Conservation (phyloP, 176 grass and related monocot genomes). For the Oropetium thomaeum region DNA sequence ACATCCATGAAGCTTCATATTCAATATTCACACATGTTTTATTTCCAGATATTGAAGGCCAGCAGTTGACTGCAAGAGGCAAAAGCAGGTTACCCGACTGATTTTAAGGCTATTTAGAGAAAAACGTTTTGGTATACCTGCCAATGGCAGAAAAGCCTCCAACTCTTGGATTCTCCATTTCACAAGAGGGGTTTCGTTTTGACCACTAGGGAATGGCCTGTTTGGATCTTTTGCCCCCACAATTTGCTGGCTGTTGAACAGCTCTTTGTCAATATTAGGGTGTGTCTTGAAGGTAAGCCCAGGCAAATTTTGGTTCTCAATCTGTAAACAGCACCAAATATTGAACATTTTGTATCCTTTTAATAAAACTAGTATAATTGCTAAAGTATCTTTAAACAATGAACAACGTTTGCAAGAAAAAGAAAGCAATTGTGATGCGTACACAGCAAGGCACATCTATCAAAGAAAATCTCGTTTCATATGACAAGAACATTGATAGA, state of each 20-base stretch:
- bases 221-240: slow-evolving; percentile 75
- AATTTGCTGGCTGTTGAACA: slow-evolving; percentile 71
- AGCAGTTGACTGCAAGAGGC: slow-evolving; percentile 77
- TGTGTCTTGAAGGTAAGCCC: slow-evolving; percentile 89
- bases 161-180: slow-evolving; percentile 84
- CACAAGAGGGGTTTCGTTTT: slow-evolving; percentile 82
- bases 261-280: slow-evolving; percentile 76
- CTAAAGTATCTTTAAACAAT: background rate
- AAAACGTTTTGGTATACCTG: slow-evolving; percentile 46
- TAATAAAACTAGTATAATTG: slow-evolving; percentile 1
- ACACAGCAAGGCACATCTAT: background rate
- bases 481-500: background rate
- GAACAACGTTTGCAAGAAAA: slow-evolving; percentile 5
- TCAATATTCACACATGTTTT: slow-evolving; percentile 71
- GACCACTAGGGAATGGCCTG: slow-evolving; percentile 78
- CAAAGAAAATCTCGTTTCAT: background rate
- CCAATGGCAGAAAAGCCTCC: slow-evolving; percentile 76
- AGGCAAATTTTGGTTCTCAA: slow-evolving; percentile 71
- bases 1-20: slow-evolving; percentile 80
- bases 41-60: slow-evolving; percentile 77
- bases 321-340: slow-evolving; percentile 44
- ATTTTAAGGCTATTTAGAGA: slow-evolving; percentile 14
- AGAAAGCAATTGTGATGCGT: background rate
- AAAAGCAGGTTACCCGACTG: slow-evolving; percentile 34
- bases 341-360: background rate